These are phyloP conservation scores for Monosporascus sp. DNA, from an alignment of 2,329 filamentous ascomycete species.

Conservation along the genomic window DNA sequence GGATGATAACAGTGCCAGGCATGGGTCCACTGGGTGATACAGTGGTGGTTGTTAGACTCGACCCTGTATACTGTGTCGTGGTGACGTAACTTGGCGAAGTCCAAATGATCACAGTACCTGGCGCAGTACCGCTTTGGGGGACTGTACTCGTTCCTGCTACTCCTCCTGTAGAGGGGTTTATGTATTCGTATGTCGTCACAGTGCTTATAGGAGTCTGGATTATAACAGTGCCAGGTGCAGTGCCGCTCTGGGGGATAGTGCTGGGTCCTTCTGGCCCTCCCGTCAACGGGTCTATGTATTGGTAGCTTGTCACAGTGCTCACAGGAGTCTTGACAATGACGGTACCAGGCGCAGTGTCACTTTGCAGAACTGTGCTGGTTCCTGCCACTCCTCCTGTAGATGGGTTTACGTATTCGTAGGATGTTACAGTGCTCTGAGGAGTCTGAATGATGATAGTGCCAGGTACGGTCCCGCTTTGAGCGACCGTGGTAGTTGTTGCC, in stretches of 20 bases:
- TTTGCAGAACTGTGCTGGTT: not conserved
- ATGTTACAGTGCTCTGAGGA: not conserved
- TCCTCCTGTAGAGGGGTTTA: not conserved
- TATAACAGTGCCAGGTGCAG: conserved; percentile 1
- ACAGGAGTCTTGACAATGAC: not conserved
- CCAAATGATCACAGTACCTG: conserved; percentile 5
- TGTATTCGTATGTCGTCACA: not conserved
- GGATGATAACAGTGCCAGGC: conserved; percentile 1
- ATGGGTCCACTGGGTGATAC: not conserved
- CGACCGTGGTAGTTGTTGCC: not conserved
- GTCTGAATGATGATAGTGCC: not conserved
- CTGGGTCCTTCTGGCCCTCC: not conserved
- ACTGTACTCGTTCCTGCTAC: not conserved
- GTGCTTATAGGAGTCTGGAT: conserved; percentile 1
- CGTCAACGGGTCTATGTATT: too few relatives aligned
- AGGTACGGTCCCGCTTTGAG: not conserved
- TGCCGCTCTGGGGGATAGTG: not conserved
- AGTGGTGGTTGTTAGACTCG: not conserved
- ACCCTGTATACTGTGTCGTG: conserved; percentile 2
- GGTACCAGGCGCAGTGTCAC: not conserved
- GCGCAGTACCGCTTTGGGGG: not conserved
- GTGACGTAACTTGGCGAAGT: conserved; percentile 6
- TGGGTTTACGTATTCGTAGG: not conserved
- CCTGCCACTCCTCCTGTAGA: not conserved
- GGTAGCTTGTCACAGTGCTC: not conserved